Evolutionary conservation across 208 protist species (phyloP).

Genomic region (Angomonas deanei): DNA sequence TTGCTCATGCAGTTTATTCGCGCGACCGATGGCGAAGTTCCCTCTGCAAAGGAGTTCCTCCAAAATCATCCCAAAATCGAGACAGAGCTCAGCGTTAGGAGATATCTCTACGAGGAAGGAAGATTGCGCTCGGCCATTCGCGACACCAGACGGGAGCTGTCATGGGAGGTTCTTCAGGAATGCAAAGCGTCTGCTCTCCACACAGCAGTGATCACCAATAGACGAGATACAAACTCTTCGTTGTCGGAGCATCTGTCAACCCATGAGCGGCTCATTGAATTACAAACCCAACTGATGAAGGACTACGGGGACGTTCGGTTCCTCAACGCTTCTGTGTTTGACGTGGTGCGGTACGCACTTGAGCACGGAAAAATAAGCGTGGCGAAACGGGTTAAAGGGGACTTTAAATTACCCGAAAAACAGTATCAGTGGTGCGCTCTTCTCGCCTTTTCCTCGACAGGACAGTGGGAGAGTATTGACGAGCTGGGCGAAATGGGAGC

Average conservation of each 20-base stretch:
- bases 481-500: constrained; percentile 26
- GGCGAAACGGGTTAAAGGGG: constrained; percentile 47
- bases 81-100: constrained; percentile 29
- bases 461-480: constrained; percentile 73
- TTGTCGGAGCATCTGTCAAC: background rate
- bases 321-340: constrained; percentile 50
- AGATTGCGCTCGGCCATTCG: constrained; percentile 17
- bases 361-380: constrained; percentile 45
- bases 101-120: constrained; percentile 47
- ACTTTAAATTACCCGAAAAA: constrained; percentile 64
- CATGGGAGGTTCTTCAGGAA: constrained; percentile 62
- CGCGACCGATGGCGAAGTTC: constrained; percentile 26
- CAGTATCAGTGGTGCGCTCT: constrained; percentile 69
- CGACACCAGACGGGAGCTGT: constrained; percentile 15
- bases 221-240: no score
- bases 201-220: constrained; percentile 11
- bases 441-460: constrained; percentile 44
- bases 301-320: constrained; percentile 69
- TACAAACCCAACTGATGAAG: constrained; percentile 59
- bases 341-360: constrained; percentile 51
- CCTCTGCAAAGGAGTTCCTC: constrained; percentile 35
- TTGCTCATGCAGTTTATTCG: constrained; percentile 49
- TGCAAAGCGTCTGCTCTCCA: constrained; percentile 44
- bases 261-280: constrained; percentile 37
- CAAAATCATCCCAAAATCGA: constrained; percentile 35